These are phyloP conservation scores for Alnus glutinosa DNA, from an alignment of 306 rosid species.

Conservation along the genomic window DNA sequence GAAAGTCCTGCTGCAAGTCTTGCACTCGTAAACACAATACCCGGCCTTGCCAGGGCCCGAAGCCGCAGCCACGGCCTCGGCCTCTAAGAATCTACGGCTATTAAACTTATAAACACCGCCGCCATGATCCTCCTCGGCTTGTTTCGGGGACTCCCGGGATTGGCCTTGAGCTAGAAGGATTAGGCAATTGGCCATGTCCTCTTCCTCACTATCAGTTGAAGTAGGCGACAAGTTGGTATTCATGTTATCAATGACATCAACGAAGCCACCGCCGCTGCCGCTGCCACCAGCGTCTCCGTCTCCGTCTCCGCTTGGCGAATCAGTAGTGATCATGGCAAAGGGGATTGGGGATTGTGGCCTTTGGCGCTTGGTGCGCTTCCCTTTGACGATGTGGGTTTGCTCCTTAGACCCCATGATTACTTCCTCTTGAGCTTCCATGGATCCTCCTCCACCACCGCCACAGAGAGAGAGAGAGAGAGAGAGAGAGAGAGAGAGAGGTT, in stretches of 20 bases:
- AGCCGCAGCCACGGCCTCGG: slow-evolving; percentile 20
- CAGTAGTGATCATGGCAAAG: slow-evolving; percentile 40
- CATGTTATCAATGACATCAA: neutral
- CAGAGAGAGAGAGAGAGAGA: neutral
- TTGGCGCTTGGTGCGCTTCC: slow-evolving; percentile 86
- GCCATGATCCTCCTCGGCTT: slow-evolving; percentile 19
- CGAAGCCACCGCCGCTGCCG: neutral
- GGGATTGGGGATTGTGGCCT: slow-evolving; percentile 90
- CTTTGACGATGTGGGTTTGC: slow-evolving; percentile 53
- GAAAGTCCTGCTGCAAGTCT: slow-evolving; percentile 73
- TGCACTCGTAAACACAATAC: slow-evolving; percentile 73
- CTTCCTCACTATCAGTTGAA: slow-evolving; percentile 60
- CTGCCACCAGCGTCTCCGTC: neutral
- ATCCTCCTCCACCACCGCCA: slow-evolving; percentile 22
- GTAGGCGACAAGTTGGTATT: slow-evolving; percentile 35
- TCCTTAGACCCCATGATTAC: slow-evolving; percentile 50
- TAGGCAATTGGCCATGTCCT: slow-evolving; percentile 87
- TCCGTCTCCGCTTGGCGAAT: slow-evolving; percentile 45
- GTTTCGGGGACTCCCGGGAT: slow-evolving; percentile 41
- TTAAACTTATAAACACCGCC: slow-evolving; percentile 38
- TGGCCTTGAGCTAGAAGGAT: slow-evolving; percentile 82
- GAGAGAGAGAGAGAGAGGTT: slow-evolving; percentile 22
- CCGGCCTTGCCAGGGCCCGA: slow-evolving; percentile 40
- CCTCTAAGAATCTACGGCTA: slow-evolving; percentile 65
- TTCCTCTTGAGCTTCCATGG: slow-evolving; percentile 70